Percentiles rank a stretch among this genome's conserved stretches.
Evolutionary conservation across 2,329 filamentous ascomycete genomes (phyloP).

Genomic region (Trichoderma gracile): DNA sequence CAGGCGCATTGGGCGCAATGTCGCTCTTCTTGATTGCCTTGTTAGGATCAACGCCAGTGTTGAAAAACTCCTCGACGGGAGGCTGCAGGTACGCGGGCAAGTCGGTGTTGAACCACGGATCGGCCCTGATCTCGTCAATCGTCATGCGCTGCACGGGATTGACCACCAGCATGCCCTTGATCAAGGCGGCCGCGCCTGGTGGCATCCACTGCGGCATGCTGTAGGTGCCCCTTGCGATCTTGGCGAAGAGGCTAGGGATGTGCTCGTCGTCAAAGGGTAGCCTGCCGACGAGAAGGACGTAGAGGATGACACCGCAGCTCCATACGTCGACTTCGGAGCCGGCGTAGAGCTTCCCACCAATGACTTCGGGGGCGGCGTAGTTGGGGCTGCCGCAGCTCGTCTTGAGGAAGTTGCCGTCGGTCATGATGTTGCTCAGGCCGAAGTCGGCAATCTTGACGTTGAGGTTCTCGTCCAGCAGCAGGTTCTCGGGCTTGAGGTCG

Average conservation of each 20-base stretch:
- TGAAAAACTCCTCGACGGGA: conserved; percentile 86
- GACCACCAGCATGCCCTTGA: conserved; percentile 91
- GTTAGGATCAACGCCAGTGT: conserved; percentile 90
- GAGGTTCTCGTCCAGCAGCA: conserved; percentile 89
- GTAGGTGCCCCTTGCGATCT: conserved; percentile 93
- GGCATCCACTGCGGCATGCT: conserved; percentile 91
- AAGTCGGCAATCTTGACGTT: conserved; percentile 99
- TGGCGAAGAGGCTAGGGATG: conserved; percentile 95
- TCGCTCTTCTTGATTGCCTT: conserved; percentile 83
- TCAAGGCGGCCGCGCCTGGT: conserved; percentile 75
- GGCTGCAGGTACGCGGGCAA: conserved; percentile 84
- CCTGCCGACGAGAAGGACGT: conserved; percentile 76
- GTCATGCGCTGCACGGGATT: conserved; percentile 94
- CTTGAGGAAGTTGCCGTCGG: conserved; percentile 97
- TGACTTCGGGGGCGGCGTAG: conserved; percentile 96
- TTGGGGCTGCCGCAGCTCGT: conserved; percentile 98
- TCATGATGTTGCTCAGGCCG: conserved; percentile 99
- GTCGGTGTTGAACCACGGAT: conserved; percentile 91
- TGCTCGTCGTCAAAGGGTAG: conserved; percentile 98
- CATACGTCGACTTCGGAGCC: conserved; percentile 98
- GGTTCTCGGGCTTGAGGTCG: conserved; percentile 95
- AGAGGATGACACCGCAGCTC: conserved; percentile 92
- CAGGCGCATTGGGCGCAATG: conserved; percentile 75
- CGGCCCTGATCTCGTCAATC: conserved; percentile 87
- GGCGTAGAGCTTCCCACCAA: conserved; percentile 95